Conservation (phyloP, 352 stramenopile genomes). For the Pythium plurisporium region DNA sequence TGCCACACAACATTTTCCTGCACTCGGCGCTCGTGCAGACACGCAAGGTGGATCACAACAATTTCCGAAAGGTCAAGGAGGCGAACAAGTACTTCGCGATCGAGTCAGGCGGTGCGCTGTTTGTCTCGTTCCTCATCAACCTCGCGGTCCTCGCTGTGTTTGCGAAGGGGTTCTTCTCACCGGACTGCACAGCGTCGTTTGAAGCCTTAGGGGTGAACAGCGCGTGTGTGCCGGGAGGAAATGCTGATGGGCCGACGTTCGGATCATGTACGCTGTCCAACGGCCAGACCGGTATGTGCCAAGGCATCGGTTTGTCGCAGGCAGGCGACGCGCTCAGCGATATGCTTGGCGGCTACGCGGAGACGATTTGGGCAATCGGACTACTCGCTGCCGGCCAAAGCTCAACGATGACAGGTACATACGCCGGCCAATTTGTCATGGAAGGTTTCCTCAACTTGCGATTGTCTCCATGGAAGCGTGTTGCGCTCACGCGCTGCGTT, state of each 20-base stretch:
- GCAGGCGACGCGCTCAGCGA: slow-evolving; percentile 74
- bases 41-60: slow-evolving; percentile 46
- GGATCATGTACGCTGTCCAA: too few relatives aligned
- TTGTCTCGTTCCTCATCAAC: slow-evolving; percentile 96
- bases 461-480: slow-evolving; percentile 79
- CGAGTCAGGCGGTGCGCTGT: slow-evolving; percentile 87
- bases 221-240: slow-evolving; percentile 82
- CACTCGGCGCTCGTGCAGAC: slow-evolving; percentile 90
- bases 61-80: slow-evolving; percentile 64
- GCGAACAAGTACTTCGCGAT: slow-evolving; percentile 94
- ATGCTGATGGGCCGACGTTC: too few relatives aligned
- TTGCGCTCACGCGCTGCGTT: slow-evolving; percentile 86
- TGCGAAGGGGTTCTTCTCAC: slow-evolving; percentile 92
- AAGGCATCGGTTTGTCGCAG: slow-evolving; percentile 86
- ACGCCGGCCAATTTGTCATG: slow-evolving; percentile 97
- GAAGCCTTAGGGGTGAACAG: slow-evolving; percentile 49
- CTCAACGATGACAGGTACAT: slow-evolving; percentile 96
- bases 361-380: slow-evolving; percentile 92
- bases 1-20: slow-evolving; percentile 96
- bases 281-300: too few relatives aligned
- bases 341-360: slow-evolving; percentile 77
- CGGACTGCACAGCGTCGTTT: too few relatives aligned
- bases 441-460: slow-evolving; percentile 94
- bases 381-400: slow-evolving; percentile 93
- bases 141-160: slow-evolving; percentile 91